Conservation (phyloP, 139 green algal species). For the Trebouxia sp. region DNA sequence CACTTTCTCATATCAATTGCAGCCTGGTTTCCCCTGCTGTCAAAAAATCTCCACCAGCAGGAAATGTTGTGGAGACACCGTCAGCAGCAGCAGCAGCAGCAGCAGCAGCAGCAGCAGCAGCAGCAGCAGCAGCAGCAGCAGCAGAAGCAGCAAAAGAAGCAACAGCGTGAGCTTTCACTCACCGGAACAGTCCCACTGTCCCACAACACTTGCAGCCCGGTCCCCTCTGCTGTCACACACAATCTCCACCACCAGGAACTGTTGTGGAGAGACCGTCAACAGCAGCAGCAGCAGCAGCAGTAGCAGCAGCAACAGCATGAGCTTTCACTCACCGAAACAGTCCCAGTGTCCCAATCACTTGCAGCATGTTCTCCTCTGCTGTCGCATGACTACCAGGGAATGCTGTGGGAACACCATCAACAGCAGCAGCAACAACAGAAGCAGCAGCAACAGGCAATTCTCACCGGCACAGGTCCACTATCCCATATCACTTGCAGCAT, state of each 20-base stretch:
- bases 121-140: no score
- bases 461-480: constrained; percentile 53
- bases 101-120: no score
- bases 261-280: neutral
- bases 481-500: constrained; percentile 79
- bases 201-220: no score
- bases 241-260: neutral
- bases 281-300: neutral
- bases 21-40: no score
- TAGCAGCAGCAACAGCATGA: neutral
- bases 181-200: no score
- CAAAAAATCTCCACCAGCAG: no score
- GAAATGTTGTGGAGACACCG: no score
- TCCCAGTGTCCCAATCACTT: constrained; percentile 75
- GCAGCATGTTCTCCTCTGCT: constrained; percentile 69
- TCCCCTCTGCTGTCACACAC: neutral
- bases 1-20: no score
- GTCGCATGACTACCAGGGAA: constrained; percentile 72
- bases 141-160: no score
- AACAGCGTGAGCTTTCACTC: no score
- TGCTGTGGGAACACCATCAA: constrained; percentile 11
- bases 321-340: constrained; percentile 44
- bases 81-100: no score
- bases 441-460: neutral
- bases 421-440: neutral